A percentile compares a stretch with the other conserved stretches of the same genome.
Conservation (phyloP, 108 stramenopile species). For the Aureococcus anophagefferens region DNA sequence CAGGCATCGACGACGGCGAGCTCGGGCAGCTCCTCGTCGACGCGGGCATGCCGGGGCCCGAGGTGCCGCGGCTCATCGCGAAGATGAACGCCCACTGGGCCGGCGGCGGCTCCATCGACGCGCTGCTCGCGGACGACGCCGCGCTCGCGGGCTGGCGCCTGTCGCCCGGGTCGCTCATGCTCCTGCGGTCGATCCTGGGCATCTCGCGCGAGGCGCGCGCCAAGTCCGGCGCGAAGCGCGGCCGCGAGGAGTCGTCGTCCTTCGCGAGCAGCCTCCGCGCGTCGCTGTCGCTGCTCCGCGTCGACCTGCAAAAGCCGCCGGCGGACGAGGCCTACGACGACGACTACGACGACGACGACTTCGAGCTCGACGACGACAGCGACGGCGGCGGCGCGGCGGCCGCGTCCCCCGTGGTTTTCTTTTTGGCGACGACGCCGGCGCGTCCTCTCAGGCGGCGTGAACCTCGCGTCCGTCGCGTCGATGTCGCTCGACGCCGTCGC, state of each 20-base stretch:
- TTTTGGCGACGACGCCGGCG: too few relatives aligned
- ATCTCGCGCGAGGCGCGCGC: neutral
- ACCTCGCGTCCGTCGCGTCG: too few relatives aligned
- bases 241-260: too few relatives aligned
- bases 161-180: neutral
- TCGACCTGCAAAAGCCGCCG: too few relatives aligned
- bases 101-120: neutral
- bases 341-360: neutral
- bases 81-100: neutral
- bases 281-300: too few relatives aligned
- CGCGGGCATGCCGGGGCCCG: neutral
- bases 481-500: too few relatives aligned
- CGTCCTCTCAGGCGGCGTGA: too few relatives aligned
- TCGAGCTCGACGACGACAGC: neutral
- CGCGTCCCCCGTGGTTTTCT: neutral
- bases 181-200: neutral
- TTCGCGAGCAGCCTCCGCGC: too few relatives aligned
- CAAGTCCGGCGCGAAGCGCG: too few relatives aligned
- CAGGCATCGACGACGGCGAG: neutral
- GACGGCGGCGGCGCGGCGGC: neutral
- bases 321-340: neutral
- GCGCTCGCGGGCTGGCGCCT: neutral
- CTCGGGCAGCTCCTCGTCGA: neutral
- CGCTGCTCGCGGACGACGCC: neutral
- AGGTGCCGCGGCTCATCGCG: neutral